Base-by-base conservation (phyloP, 73 alveolate species). In the Uronychia binucleata region DNA sequence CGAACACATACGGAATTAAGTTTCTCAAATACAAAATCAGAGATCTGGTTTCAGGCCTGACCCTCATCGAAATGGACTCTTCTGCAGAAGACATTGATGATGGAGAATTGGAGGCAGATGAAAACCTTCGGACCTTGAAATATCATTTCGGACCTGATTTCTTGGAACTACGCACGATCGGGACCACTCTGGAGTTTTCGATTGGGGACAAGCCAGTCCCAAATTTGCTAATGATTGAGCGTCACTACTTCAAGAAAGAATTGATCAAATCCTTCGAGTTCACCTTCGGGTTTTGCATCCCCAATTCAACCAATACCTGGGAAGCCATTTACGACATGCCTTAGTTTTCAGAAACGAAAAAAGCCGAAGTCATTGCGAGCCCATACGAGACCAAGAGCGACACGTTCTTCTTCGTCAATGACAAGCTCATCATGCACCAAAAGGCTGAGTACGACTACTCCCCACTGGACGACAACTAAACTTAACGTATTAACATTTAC, bases 241-340 rank as follows among this genome's bases (percentile, higher is more conserved):
- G 97, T 82, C 98, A 95, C 77, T 95, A 95, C 79, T 91, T 95
- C 88, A 91, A 88, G 34, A 93, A 89, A 28, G 90, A 92, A 77
- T 85, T 93, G 30, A 90, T 93, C 57, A 94, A 90, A 79, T 81
- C 88, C 82, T 95, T 83, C 78, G 96, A 94, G 90, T 95, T 95
- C 77, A 80, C 67, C 34, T 90, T 95, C 83, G 95, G 95, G 31
- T 84, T 93, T 76, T 90, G 92, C 74, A 95, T 95, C 78, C 98
- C 98, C 28, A 88, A 81, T 34, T 34, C 95, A 11, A 74, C 79
- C 80, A 95, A 95, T 83, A 75, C 94, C 35, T 86, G 92, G 86
- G 98, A 95, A 80, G 81, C 93, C 87, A 93, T 95, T 29, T 95
- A 95, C 88, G 90, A 94, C 59, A 76, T 93, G 78, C 99, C 99